These are phyloP conservation scores for Spatholobus suberectus DNA, from an alignment of 306 rosid genomes.

Conservation along the genomic window DNA sequence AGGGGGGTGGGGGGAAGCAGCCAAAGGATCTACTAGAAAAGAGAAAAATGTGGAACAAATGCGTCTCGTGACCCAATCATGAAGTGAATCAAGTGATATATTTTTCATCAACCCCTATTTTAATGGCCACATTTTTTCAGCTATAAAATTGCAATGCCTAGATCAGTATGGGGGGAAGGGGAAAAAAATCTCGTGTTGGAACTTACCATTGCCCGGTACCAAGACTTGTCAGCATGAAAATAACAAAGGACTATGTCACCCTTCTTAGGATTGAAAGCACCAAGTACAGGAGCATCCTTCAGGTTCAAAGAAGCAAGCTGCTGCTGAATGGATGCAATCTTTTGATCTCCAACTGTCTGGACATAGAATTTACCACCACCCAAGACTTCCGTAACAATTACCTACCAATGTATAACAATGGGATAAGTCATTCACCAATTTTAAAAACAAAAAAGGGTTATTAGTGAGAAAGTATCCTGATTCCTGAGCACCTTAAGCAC, in stretches of 20 bases:
- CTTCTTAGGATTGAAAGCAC: conserved; percentile 92
- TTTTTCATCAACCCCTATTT: conserved; percentile 16
- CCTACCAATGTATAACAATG: conserved; percentile 57
- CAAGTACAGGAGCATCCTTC: conserved; percentile 89
- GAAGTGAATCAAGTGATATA: neutral
- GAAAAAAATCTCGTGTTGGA: neutral
- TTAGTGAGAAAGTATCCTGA: conserved; percentile 31
- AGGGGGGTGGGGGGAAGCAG: neutral
- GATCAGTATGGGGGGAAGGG: neutral
- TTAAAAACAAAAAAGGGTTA: conserved; percentile 25
- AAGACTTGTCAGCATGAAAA: conserved; percentile 78
- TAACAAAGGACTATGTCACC: conserved; percentile 92
- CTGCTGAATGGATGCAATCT: conserved; percentile 78
- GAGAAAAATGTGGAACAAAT: neutral
- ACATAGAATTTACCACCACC: conserved; percentile 92
- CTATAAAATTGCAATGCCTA: conserved; percentile 25
- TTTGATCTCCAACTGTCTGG: conserved; percentile 92
- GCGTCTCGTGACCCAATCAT: conserved; percentile 5
- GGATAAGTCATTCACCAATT: conserved; percentile 41
- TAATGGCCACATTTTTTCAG: neutral
- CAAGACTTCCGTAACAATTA: conserved; percentile 80
- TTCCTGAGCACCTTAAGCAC: conserved; percentile 78
- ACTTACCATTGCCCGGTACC: conserved; percentile 98
- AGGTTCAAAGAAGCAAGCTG: conserved; percentile 86
- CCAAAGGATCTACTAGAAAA: neutral